These are phyloP conservation scores for Suhomyces canberraensis DNA, from an alignment of 805 yeast species.

Conservation along the genomic window DNA sequence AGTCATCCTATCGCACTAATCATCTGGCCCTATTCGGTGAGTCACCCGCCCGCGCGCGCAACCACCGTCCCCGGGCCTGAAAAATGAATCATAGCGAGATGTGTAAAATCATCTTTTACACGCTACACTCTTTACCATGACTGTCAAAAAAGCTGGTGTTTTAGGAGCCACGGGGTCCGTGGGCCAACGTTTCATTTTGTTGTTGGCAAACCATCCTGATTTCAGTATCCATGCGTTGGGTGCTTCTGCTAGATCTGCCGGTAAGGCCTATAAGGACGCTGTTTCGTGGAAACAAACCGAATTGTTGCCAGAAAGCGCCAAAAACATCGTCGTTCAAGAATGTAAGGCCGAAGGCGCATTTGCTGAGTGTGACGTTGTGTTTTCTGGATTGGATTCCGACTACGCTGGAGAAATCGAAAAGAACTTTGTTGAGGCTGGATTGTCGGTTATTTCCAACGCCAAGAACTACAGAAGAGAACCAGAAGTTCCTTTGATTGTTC, in stretches of 20 bases:
- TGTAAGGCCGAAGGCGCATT: constrained; percentile 72
- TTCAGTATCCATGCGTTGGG: constrained; percentile 84
- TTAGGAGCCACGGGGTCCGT: constrained; percentile 98
- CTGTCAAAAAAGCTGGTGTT: constrained; percentile 68
- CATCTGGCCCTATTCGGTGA: no score
- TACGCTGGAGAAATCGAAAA: constrained; percentile 91
- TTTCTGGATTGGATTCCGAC: constrained; percentile 91
- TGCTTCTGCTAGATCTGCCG: constrained; percentile 93
- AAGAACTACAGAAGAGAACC: constrained; percentile 89
- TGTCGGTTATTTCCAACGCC: constrained; percentile 89
- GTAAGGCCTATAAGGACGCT: constrained; percentile 80
- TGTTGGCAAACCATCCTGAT: constrained; percentile 84
- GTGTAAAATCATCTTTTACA: background rate
- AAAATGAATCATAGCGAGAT: constrained; percentile 1
- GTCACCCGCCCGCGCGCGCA: constrained; percentile 3
- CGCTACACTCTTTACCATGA: constrained; percentile 3
- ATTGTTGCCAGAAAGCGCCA: constrained; percentile 67
- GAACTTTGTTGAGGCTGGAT: constrained; percentile 76
- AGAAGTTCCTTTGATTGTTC: constrained; percentile 90
- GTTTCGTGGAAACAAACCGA: constrained; percentile 93
- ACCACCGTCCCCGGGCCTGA: constrained; percentile 4
- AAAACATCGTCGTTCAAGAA: constrained; percentile 64
- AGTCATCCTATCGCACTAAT: no score
- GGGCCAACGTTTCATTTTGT: constrained; percentile 90
- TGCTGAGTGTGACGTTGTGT: constrained; percentile 88